phyloP scores from a whole-genome alignment of 106 monocot species.

The Dendrobium catenatum region DNA sequence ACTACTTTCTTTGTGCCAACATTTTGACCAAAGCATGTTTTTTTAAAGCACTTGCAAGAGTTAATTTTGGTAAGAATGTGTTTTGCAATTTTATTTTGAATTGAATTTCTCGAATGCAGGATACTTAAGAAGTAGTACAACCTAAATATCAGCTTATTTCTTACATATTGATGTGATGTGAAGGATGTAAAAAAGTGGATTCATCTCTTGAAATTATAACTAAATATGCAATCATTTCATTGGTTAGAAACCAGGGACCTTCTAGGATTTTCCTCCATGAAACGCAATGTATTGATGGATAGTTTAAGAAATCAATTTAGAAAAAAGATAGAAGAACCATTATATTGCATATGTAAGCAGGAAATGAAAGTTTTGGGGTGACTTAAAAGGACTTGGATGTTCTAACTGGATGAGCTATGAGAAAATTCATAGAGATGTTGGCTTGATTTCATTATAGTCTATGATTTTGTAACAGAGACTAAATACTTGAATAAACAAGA shows the following conservation, averaged over 20 bases:
- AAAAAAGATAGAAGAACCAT: too few relatives aligned
- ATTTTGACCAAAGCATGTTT: background rate
- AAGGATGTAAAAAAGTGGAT: background rate
- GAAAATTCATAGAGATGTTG: background rate
- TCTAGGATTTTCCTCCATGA: too few relatives aligned
- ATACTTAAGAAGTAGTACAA: too few relatives aligned
- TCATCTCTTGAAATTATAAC: too few relatives aligned
- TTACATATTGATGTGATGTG: background rate
- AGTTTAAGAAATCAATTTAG: too few relatives aligned
- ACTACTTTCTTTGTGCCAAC: background rate
- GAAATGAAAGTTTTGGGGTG: too few relatives aligned
- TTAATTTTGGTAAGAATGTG: background rate
- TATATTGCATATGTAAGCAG: too few relatives aligned
- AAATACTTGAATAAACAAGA: background rate
- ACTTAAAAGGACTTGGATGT: too few relatives aligned
- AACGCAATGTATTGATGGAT: too few relatives aligned
- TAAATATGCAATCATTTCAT: too few relatives aligned
- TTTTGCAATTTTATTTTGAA: background rate
- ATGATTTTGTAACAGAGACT: background rate
- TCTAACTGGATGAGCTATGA: background rate
- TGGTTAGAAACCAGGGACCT: too few relatives aligned
- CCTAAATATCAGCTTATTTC: background rate
- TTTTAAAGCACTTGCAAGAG: background rate
- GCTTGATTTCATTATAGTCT: background rate
- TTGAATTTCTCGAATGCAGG: background rate